Evolutionary conservation across 1,139 yeast genomes (phyloP).

Genomic region (Suhomyces chickasaworum): DNA sequence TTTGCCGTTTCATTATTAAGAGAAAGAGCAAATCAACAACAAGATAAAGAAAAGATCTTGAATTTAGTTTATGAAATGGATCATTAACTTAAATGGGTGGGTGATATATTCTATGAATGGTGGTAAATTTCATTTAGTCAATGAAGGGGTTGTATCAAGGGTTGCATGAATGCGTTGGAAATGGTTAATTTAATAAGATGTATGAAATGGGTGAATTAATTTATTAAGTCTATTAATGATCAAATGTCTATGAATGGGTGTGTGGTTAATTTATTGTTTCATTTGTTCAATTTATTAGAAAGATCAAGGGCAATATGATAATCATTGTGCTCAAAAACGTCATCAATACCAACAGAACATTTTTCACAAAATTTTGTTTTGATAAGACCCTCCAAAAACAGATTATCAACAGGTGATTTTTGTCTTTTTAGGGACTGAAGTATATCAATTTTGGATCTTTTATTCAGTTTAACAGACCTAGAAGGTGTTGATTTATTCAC

Average conservation of each 20-base stretch:
- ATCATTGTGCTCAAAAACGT: conserved; percentile 45
- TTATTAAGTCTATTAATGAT: no score
- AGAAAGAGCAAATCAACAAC: conserved; percentile 35
- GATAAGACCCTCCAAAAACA: conserved; percentile 22
- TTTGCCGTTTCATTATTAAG: conserved; percentile 45
- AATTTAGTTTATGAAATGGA: conserved; percentile 44
- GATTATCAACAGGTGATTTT: conserved; percentile 2
- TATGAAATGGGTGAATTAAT: conserved; percentile 32
- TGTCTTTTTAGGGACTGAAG: conserved; percentile 23
- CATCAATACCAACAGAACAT: conserved; percentile 30
- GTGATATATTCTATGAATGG: no score
- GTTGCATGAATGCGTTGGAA: no score
- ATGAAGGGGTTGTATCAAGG: conserved; percentile 33
- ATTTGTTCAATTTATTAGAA: conserved; percentile 30
- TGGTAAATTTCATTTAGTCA: conserved; percentile 39
- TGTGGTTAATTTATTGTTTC: no score
- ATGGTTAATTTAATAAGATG: no score
- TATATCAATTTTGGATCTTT: conserved; percentile 20
- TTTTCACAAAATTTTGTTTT: conserved; percentile 26
- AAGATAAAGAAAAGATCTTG: conserved; percentile 45
- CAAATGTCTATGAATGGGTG: no score
- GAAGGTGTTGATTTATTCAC: background rate
- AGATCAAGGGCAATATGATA: conserved; percentile 44
- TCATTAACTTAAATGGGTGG: no score
- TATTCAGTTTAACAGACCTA: background rate